These are phyloP conservation scores for Liriodendron chinense DNA, from an alignment of 164 flowering plant genomes.

Conservation along the genomic window DNA sequence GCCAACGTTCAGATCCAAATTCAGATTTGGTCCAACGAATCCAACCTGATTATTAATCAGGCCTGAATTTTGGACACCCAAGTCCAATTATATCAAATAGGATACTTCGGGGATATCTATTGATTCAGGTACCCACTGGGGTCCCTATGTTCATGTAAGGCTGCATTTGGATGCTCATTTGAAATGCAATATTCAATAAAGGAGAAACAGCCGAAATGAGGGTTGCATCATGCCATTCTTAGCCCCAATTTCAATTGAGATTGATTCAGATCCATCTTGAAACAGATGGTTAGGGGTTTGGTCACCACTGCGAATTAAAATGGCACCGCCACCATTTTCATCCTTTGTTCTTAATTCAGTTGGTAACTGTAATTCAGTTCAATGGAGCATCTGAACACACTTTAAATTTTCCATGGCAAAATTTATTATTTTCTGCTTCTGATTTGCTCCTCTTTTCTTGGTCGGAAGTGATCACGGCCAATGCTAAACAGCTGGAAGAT, in stretches of 20 bases:
- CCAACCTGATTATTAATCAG: too few relatives aligned
- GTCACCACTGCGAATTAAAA: too few relatives aligned
- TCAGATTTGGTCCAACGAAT: too few relatives aligned
- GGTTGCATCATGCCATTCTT: too few relatives aligned
- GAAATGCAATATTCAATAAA: background rate
- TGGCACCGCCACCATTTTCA: background rate
- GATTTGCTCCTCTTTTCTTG: slow-evolving; percentile 7
- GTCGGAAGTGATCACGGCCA: slow-evolving; percentile 30
- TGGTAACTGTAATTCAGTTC: background rate
- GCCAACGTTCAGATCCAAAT: too few relatives aligned
- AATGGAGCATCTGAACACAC: background rate
- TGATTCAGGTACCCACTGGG: too few relatives aligned
- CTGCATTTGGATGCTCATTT: background rate
- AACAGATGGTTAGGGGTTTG: background rate
- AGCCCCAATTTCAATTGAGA: background rate
- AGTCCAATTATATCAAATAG: too few relatives aligned
- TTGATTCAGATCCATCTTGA: background rate
- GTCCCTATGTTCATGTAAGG: too few relatives aligned
- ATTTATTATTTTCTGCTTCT: background rate
- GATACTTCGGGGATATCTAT: too few relatives aligned
- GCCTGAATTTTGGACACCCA: too few relatives aligned
- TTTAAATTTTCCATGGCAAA: background rate
- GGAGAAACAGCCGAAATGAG: background rate
- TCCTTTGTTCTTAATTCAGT: background rate
- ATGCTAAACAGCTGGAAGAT: slow-evolving; percentile 45